Evolutionary conservation across 306 rosid genomes (phyloP), one percentile per base, ranked within the genome.

Genomic region (Argentina anserina): DNA sequence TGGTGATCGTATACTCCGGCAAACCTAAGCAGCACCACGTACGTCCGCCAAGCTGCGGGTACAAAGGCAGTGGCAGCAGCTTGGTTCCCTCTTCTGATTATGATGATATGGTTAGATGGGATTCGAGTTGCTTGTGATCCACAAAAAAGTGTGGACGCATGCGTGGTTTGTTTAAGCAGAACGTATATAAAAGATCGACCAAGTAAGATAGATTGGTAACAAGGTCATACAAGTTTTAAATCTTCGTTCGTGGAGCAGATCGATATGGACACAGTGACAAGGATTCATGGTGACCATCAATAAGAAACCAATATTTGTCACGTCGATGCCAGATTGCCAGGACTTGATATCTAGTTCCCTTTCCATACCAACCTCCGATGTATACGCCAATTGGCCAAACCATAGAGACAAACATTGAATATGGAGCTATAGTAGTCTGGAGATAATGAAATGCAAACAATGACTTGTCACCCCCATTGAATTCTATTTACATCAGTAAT

Each of bases 321-420:
- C 26, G n/a, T n/a, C 26, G 26, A 50, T 50, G 56, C 56, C 56
- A 50, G 56, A 12, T 20, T 50, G 56, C 56, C 56, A 50, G 56
- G 26, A n/a, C 5, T 50, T 8, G 56, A 50, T 50, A n/a, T n/a
- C n/a, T n/a, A 8, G 56, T 50, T 2, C 20, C 56, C 56, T n/a
- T 3, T 50, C 56, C 12, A 50, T 20, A n/a, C 56, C 56, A 50
- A 50, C 26, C 56, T n/a, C 56, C 58, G 9, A 52, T 8, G 3
- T 18, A 46, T 3, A 10, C 53, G 72, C 72, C 72, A 47, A 47
- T 47, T 68, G 61, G 60, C 72, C 61, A 29, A 47, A 68, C 72
- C 60, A 10, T 20, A 26, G 11, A 29, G 21, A 66, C n/a, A 42
- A 50, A 4, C 40, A 52, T 7, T 28, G 58, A 10, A 52, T n/a